Evolutionary conservation across 805 yeast species (phyloP), one percentile per base, ranked within the genome.

Genomic region (Pichia manshurica): DNA sequence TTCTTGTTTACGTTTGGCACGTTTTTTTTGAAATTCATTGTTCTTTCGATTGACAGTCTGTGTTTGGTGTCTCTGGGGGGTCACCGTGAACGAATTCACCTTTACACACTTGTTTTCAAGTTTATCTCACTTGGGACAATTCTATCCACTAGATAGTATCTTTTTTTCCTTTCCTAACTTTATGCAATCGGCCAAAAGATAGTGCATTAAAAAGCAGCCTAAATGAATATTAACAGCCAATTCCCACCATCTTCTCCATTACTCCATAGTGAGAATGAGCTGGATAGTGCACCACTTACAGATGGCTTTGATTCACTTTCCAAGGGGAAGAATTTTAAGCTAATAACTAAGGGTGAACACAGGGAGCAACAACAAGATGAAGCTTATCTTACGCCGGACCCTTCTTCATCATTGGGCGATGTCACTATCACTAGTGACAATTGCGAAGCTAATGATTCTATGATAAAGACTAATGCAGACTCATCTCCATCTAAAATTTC

Each of bases 351-450:
- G 29, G 10, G 10, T 25, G 29, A 25, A 25, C 29, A 25, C 10
- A 25, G 29, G 29, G 29, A 25, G 10, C 9, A 33, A 8, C 19
- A 34, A 3, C 22, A 28, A 34, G 39, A 25, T 31, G 41, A 50
- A 21, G 69, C 69, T 9, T 81, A 80, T 56, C 87, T 87, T 12
- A 83, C 89, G 1, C 91, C 91, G 19, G 77, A 80, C 54, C 89
- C 91, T 0, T 82, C 88, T 1, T 77, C 82, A 1, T 72, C 78
- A 6, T 56, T 68, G 6, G 79, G 78, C 12, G 56, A 56, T 25
- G 46, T 57, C 0, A 55, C 57, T 9, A 54, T 56, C 15, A 45
- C 25, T 28, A 44, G 42, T 25, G 19, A 38, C 15, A 16, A 17
- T 33, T 13, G 28, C 17, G 25, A 42, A 21, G 42, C 22, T 35